Base-by-base conservation (phyloP, 2,329 filamentous ascomycete genomes). In the Paecilomyces niveus region DNA sequence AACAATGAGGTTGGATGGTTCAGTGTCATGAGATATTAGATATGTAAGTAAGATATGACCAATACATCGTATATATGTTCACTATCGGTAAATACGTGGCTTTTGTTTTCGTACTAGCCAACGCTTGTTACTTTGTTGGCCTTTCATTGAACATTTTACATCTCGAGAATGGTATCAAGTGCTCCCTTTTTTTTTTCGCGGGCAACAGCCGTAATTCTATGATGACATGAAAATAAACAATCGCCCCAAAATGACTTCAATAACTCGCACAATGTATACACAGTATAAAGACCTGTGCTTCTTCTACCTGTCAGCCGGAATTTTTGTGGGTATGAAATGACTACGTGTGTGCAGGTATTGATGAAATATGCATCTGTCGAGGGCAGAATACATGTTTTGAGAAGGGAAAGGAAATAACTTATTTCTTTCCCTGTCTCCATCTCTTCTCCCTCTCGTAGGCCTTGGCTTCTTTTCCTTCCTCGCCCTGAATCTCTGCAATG, bases 401-500 rank as follows among this genome's bases (percentile, higher is more conserved):
- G 49, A 57, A 57, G 45, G 52, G 22, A 59, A 39, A 31, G 54
- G 3, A 57, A 31, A 24, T 9, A 32, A 2, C 59, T 64, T 69
- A 77, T 65, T 80, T 83, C 72, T 81, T 85, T 57, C 83, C 82
- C 72, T 90, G 91, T 74, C 92, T 83, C 72, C 81, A 81, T 72
- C 84, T 82, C 81, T 87, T 94, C 81, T 95, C 91, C 68, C 88
- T 83, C 77, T 95, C 92, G 82, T 97, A 97, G 54, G 83, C 84
- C 76, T 97, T 97, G 51, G 85, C 83, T 74, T 94, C 92, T 59
- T 83, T 80, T 1, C 93, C 93, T 74, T 97, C 94, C 78, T 96
- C 89, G 65, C 89, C 90, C 78, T 99, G 93, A 68, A 99, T 97
- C 82, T 97, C 92, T 9, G 92, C 90, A 66, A 97, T 86, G 61